These are phyloP conservation scores for Teunomyces panamensis DNA, from an alignment of 805 yeast species.

Conservation along the genomic window DNA sequence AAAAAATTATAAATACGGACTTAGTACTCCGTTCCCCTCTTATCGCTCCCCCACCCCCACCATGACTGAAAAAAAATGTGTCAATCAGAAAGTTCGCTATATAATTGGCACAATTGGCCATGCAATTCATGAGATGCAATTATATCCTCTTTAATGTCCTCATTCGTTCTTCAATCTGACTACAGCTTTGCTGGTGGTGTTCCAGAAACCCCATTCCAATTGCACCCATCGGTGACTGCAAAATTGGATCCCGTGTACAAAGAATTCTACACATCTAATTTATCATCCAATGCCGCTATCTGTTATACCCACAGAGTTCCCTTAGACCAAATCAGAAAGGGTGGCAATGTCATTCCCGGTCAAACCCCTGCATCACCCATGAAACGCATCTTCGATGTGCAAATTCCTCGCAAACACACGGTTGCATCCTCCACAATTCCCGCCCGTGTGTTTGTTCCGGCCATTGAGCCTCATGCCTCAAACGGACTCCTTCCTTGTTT, in stretches of 20 bases:
- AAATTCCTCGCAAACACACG: conserved; percentile 31
- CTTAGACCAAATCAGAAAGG: conserved; percentile 24
- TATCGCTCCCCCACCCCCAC: not conserved
- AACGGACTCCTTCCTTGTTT: conserved; percentile 34
- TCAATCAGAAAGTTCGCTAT: no score
- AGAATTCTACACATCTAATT: conserved; percentile 27
- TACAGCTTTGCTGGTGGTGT: conserved; percentile 24
- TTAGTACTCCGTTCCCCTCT: not conserved
- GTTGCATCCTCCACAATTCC: conserved; percentile 18
- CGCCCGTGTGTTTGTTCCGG: conserved; percentile 38
- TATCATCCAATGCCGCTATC: conserved; percentile 24
- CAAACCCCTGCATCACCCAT: conserved; percentile 28
- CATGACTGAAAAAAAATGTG: no score
- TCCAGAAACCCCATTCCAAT: conserved; percentile 26
- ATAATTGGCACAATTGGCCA: no score
- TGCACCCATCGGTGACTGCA: conserved; percentile 25
- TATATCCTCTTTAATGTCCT: not conserved
- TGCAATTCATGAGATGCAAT: no score
- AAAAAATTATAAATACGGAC: not conserved
- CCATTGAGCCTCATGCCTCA: conserved; percentile 27
- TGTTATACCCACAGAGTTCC: conserved; percentile 36
- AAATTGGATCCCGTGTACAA: conserved; percentile 38
- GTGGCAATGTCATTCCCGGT: conserved; percentile 44
- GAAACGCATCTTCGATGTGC: conserved; percentile 25
- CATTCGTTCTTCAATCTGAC: conserved; percentile 15